phyloP scores from a whole-genome alignment of 768 basidiomycete species.

The Phylloporus arenicola region DNA sequence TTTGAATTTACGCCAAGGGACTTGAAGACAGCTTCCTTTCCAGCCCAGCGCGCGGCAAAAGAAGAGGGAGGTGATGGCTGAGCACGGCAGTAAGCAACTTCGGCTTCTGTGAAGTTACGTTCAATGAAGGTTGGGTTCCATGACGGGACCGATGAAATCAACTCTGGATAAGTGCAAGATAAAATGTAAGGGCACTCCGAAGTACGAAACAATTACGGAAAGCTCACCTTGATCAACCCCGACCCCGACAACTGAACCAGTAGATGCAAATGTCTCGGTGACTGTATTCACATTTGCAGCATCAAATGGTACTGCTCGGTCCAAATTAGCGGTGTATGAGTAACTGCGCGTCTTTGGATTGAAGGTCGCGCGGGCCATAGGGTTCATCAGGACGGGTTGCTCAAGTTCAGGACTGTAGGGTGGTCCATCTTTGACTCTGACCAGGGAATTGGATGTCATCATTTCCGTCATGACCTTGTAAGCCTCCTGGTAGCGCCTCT shows the following conservation, averaged over 20 bases:
- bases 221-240: slow-evolving; percentile 84
- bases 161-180: slow-evolving; percentile 44
- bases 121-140: slow-evolving; percentile 80
- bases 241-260: slow-evolving; percentile 60
- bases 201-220: not conserved
- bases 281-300: slow-evolving; percentile 64
- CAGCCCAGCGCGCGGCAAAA: slow-evolving; percentile 95
- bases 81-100: slow-evolving; percentile 78
- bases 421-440: slow-evolving; percentile 91
- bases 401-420: slow-evolving; percentile 88
- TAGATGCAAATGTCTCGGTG: slow-evolving; percentile 35
- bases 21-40: slow-evolving; percentile 98
- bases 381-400: slow-evolving; percentile 82
- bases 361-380: slow-evolving; percentile 77
- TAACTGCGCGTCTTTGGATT: slow-evolving; percentile 85
- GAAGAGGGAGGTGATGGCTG: slow-evolving; percentile 86
- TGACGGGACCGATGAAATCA: slow-evolving; percentile 89
- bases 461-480: slow-evolving; percentile 94
- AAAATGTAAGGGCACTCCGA: slow-evolving; percentile 2
- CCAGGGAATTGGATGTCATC: slow-evolving; percentile 90
- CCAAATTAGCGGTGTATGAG: slow-evolving; percentile 64
- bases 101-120: slow-evolving; percentile 90
- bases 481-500: slow-evolving; percentile 57
- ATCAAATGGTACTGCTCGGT: slow-evolving; percentile 49
- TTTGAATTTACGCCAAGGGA: slow-evolving; percentile 84